These are phyloP conservation scores for Lentinus brumalis DNA, from an alignment of 768 basidiomycete genomes.

Conservation along the genomic window DNA sequence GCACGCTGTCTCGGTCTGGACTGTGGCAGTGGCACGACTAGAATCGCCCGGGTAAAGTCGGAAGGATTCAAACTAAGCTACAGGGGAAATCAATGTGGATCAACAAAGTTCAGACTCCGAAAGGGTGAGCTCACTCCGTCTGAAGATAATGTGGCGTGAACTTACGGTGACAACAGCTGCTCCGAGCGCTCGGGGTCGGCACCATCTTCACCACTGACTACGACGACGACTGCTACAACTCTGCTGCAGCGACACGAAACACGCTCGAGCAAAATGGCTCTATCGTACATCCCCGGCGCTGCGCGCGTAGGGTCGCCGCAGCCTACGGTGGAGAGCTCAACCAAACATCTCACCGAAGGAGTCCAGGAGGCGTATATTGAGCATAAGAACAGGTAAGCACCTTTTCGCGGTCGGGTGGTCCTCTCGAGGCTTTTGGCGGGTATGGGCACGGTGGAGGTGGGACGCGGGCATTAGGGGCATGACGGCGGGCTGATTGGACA, in stretches of 20 bases:
- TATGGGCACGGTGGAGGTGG: no score
- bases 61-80: no score
- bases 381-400: constrained; percentile 70
- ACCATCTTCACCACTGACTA: constrained; percentile 18
- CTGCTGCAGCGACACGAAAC: constrained; percentile 18
- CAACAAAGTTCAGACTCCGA: no score
- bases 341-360: constrained; percentile 60
- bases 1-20: no score
- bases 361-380: constrained; percentile 76
- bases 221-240: constrained; percentile 14
- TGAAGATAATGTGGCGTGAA: constrained; percentile 10
- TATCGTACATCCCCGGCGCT: constrained; percentile 30
- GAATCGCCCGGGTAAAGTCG: no score
- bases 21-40: no score
- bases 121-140: background rate
- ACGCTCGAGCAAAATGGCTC: constrained; percentile 27
- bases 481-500: background rate
- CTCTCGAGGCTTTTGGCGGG: no score
- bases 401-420: background rate
- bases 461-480: no score
- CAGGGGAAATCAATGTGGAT: no score
- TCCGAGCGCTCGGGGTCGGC: constrained; percentile 4
- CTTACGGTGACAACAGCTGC: constrained; percentile 13
- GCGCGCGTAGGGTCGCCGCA: constrained; percentile 21
- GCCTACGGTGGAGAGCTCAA: constrained; percentile 22